Evolutionary conservation across 148 eudicot genomes (phyloP).

Genomic region (Vaccinium myrtillus): DNA sequence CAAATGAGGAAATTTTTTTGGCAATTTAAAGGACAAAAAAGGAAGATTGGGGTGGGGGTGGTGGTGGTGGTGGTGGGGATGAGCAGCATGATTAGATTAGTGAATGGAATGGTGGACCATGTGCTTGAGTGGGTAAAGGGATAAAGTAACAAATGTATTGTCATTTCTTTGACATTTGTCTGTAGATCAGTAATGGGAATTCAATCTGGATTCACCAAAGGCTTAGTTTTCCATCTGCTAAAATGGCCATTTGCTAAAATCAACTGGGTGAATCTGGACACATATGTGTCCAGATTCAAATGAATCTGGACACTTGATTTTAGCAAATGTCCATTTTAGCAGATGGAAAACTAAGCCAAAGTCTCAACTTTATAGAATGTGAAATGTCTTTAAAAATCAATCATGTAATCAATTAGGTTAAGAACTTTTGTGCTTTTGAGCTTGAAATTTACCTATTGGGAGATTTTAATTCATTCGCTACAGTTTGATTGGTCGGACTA

Average conservation of each 20-base stretch:
- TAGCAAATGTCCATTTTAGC: too few species aligned
- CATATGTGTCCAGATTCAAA: too few species aligned
- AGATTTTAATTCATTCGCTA: not conserved
- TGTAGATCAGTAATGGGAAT: not conserved
- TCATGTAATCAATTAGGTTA: not conserved
- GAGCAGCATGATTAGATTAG: not conserved
- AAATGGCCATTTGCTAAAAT: too few species aligned
- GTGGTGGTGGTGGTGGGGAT: not conserved
- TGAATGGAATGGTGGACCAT: conserved; percentile 2
- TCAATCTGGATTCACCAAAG: not conserved
- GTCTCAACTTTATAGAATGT: not conserved
- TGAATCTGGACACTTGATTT: too few species aligned
- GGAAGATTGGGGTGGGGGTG: not conserved
- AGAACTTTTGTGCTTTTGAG: not conserved
- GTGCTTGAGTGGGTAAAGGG: not conserved
- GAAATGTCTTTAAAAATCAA: not conserved
- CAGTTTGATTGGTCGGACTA: not conserved
- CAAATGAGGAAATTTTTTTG: not conserved
- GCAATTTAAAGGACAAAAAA: not conserved
- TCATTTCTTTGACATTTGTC: not conserved
- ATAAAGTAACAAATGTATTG: not conserved
- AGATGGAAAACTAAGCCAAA: too few species aligned
- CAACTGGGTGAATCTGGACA: too few species aligned
- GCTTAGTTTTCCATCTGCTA: too few species aligned
- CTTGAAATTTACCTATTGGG: not conserved